Evolutionary conservation across 2,329 filamentous ascomycete species (phyloP).

Genomic region (Metarhizium rileyi): DNA sequence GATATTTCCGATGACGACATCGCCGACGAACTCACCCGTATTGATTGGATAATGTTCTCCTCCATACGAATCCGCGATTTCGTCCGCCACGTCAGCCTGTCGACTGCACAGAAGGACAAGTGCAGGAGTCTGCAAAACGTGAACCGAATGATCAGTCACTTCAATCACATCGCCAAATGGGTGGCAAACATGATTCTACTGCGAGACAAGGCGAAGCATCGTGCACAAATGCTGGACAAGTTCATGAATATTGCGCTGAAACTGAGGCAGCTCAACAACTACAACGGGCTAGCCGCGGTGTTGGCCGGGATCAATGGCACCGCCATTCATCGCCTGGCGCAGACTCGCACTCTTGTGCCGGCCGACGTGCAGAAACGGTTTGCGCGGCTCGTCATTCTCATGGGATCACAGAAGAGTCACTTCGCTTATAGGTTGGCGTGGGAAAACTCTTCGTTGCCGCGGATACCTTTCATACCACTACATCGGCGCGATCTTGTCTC

Average conservation of each 20-base stretch:
- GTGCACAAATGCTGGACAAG: constrained; percentile 84
- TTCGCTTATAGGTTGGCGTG: constrained; percentile 94
- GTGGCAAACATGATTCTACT: constrained; percentile 77
- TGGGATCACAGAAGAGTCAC: constrained; percentile 87
- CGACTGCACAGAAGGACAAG: constrained; percentile 59
- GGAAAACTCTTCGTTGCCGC: constrained; percentile 85
- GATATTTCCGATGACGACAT: constrained; percentile 75
- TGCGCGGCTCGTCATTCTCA: constrained; percentile 78
- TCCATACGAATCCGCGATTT: constrained; percentile 89
- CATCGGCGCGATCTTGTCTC: constrained; percentile 84
- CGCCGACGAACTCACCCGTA: constrained; percentile 83
- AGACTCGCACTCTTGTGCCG: constrained; percentile 69
- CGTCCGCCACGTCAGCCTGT: constrained; percentile 79
- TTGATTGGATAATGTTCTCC: constrained; percentile 98
- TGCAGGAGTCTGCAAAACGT: constrained; percentile 75
- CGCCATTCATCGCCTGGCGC: constrained; percentile 70
- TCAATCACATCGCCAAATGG: constrained; percentile 77
- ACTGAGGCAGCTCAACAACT: constrained; percentile 87
- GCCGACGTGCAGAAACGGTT: constrained; percentile 70
- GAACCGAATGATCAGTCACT: constrained; percentile 88
- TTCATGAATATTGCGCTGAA: constrained; percentile 87
- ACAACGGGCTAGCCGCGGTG: constrained; percentile 90
- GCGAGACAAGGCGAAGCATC: constrained; percentile 91
- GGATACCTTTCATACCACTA: constrained; percentile 88
- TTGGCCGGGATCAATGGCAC: constrained; percentile 87